phyloP scores from a whole-genome alignment of 2,329 filamentous ascomycete genomes.

The Pestalotiopsis sp. region DNA sequence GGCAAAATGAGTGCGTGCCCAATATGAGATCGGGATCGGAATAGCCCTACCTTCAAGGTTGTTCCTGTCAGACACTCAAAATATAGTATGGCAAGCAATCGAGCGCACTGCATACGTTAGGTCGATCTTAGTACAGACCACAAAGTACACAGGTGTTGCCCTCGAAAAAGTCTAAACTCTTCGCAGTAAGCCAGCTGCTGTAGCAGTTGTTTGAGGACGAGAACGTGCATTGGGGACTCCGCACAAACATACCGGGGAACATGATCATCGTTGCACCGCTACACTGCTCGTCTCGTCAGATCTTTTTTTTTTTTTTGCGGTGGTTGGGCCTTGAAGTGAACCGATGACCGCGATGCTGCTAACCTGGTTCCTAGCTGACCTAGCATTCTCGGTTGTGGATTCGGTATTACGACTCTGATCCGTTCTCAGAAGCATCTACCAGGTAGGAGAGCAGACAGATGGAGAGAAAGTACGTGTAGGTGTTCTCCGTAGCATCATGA shows the following conservation, averaged over 20 bases:
- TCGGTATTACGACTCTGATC: neutral
- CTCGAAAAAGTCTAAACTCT: neutral
- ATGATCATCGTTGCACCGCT: neutral
- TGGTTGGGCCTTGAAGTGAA: neutral
- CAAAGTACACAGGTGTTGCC: neutral
- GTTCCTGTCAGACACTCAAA: slow-evolving; percentile 1
- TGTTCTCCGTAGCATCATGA: neutral
- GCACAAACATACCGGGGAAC: neutral
- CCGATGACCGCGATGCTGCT: no score
- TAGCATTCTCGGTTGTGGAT: neutral
- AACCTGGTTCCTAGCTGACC: neutral
- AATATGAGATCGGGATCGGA: neutral
- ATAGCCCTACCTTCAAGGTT: slow-evolving; percentile 2
- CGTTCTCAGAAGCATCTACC: neutral
- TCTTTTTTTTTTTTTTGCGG: neutral
- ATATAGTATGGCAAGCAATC: neutral
- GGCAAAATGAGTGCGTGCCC: neutral
- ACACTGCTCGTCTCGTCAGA: neutral
- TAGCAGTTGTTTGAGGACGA: neutral
- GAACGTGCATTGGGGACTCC: neutral
- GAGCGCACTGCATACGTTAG: neutral
- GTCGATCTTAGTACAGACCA: no score
- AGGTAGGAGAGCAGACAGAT: neutral
- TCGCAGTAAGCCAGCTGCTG: neutral
- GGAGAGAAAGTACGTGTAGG: neutral